Evolutionary conservation across 805 yeast species (phyloP).

Genomic region (Starmerella powellii): DNA sequence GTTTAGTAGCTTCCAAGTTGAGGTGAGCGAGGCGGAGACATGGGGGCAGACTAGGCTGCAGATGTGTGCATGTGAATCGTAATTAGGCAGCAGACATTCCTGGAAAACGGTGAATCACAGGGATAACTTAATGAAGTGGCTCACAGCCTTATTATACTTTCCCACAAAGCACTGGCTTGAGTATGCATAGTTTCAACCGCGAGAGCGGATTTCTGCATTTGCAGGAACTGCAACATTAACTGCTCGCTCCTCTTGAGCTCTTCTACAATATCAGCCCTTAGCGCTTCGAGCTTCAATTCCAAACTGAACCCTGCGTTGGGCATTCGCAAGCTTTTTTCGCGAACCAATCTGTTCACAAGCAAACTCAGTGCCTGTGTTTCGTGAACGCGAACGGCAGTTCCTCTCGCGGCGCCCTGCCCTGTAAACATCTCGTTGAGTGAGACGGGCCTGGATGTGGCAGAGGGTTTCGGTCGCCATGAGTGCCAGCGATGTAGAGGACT

Average conservation of each 20-base stretch:
- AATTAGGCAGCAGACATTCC: too few species aligned
- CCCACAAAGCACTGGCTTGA: conserved; percentile 8
- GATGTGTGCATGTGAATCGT: too few species aligned
- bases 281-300: not conserved
- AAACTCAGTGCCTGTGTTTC: too few species aligned
- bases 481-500: conserved; percentile 26
- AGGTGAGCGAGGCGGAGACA: too few species aligned
- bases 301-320: not conserved
- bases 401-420: not conserved
- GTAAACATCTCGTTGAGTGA: not conserved
- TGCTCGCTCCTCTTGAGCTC: conserved; percentile 4
- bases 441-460: not conserved
- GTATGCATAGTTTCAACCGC: conserved; percentile 2
- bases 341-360: too few species aligned
- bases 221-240: conserved; percentile 7
- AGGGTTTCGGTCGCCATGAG: not conserved
- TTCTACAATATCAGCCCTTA: conserved; percentile 1
- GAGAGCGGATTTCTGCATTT: conserved; percentile 5
- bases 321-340: not conserved
- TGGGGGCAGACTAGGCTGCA: too few species aligned
- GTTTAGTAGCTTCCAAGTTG: too few species aligned
- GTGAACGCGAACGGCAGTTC: too few species aligned
- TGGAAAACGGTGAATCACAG: too few species aligned
- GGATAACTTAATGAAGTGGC: too few species aligned
- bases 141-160: too few species aligned